Conservation (phyloP, 2,329 filamentous ascomycete species). For the Alternaria triticina region DNA sequence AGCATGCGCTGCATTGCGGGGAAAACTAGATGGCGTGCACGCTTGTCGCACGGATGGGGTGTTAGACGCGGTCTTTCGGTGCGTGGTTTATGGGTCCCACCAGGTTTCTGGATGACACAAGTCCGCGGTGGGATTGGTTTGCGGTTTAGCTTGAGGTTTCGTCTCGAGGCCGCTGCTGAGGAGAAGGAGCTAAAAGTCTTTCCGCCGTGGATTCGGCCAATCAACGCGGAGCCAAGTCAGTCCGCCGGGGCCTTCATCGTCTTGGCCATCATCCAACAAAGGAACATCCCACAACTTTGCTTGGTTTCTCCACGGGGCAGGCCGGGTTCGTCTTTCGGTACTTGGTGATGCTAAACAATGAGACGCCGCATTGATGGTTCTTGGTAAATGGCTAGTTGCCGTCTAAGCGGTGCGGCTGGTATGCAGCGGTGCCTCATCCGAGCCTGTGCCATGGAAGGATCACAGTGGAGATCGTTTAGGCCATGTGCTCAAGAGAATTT, state of each 20-base stretch:
- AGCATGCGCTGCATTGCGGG: slow-evolving; percentile 18
- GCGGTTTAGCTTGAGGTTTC: slow-evolving; percentile 17
- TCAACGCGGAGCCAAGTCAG: slow-evolving; percentile 23
- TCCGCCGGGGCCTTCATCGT: background rate
- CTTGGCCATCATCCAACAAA: slow-evolving; percentile 21
- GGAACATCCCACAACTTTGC: background rate
- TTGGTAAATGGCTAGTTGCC: slow-evolving; percentile 3
- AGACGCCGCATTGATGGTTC: background rate
- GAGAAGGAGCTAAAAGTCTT: background rate
- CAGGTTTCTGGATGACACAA: background rate
- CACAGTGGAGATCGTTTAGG: background rate
- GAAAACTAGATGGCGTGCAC: background rate
- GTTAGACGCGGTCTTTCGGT: slow-evolving; percentile 11
- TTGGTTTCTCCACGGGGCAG: slow-evolving; percentile 16
- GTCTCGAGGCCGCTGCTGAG: slow-evolving; percentile 23
- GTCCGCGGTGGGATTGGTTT: slow-evolving; percentile 1
- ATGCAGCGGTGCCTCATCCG: slow-evolving; percentile 4
- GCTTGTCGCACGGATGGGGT: slow-evolving; percentile 10
- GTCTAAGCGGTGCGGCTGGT: slow-evolving; percentile 2
- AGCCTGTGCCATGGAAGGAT: background rate
- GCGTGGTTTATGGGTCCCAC: slow-evolving; percentile 9
- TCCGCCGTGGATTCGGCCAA: slow-evolving; percentile 14
- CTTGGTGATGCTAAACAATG: slow-evolving; percentile 1
- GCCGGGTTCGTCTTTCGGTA: slow-evolving; percentile 11
- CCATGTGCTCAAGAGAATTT: slow-evolving; percentile 8